These are phyloP conservation scores for Beauveria brongniartii DNA, from an alignment of 2,329 filamentous ascomycete species.

Conservation along the genomic window DNA sequence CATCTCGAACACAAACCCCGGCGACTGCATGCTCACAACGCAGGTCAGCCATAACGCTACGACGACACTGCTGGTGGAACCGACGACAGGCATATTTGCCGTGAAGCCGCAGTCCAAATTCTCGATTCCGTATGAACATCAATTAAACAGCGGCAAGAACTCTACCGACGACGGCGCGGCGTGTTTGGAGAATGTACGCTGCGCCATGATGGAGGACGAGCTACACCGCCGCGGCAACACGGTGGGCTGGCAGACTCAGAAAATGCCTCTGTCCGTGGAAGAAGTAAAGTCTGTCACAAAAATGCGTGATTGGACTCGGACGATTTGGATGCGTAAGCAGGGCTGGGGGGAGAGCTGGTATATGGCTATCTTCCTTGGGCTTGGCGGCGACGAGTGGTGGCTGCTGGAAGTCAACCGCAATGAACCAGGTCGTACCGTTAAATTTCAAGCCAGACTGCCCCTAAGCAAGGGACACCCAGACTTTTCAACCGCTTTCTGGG, in stretches of 20 bases:
- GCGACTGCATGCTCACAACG: constrained; percentile 58
- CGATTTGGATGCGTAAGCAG: constrained; percentile 60
- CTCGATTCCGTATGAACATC: constrained; percentile 50
- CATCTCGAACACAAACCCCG: constrained; percentile 53
- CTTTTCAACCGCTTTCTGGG: constrained; percentile 43
- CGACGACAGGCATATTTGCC: constrained; percentile 67
- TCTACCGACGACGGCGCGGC: constrained; percentile 48
- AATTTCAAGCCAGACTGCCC: constrained; percentile 32
- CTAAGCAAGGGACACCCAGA: constrained; percentile 36
- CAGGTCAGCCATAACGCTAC: constrained; percentile 58
- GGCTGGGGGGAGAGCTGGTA: constrained; percentile 70
- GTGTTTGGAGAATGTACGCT: constrained; percentile 54
- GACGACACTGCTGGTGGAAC: constrained; percentile 61
- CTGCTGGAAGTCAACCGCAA: constrained; percentile 50
- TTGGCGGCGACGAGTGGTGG: constrained; percentile 74
- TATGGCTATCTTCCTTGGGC: constrained; percentile 60
- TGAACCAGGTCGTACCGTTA: constrained; percentile 18
- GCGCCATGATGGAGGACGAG: constrained; percentile 51
- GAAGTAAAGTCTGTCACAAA: constrained; percentile 54
- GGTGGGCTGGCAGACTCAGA: constrained; percentile 54
- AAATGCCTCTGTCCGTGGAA: constrained; percentile 42
- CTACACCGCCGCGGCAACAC: constrained; percentile 52
- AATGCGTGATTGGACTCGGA: constrained; percentile 53
- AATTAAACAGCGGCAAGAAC: constrained; percentile 53
- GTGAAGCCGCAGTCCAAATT: constrained; percentile 57